These are phyloP conservation scores for Sonneratia alba DNA, from an alignment of 345 rosid species.

Conservation along the genomic window DNA sequence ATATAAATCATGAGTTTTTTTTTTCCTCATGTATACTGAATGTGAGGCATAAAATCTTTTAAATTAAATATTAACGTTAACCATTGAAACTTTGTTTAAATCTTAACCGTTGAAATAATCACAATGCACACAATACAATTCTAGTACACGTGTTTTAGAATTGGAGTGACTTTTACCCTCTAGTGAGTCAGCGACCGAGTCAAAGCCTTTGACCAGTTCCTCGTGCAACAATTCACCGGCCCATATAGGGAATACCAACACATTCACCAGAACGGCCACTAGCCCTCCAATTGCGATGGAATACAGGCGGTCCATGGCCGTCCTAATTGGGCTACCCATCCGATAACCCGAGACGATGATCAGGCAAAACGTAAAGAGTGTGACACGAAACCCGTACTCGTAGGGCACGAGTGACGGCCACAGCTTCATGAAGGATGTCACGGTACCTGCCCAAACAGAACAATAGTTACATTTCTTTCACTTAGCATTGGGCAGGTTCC, in stretches of 20 bases:
- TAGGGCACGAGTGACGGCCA: constrained; percentile 61
- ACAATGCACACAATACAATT: too few species aligned
- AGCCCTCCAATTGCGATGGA: constrained; percentile 56
- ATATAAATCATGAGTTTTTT: too few species aligned
- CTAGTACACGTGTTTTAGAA: too few species aligned
- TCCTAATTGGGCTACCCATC: constrained; percentile 49
- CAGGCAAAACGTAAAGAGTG: constrained; percentile 56
- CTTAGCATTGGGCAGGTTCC: not conserved
- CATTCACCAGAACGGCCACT: constrained; percentile 57
- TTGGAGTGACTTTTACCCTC: constrained; percentile 27
- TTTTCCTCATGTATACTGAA: too few species aligned
- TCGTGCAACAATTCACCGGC: constrained; percentile 52
- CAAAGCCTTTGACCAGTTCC: constrained; percentile 42
- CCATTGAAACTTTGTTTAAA: too few species aligned
- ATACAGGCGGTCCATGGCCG: constrained; percentile 54
- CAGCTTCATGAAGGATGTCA: constrained; percentile 52
- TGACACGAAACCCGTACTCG: constrained; percentile 57
- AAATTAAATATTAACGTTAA: not conserved
- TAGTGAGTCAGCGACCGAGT: constrained; percentile 47
- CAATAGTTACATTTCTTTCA: not conserved
- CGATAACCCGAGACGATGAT: constrained; percentile 53
- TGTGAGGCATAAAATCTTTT: too few species aligned
- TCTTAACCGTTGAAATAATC: too few species aligned
- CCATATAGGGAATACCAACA: constrained; percentile 50
- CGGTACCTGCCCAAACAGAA: constrained; percentile 26